Percentiles rank a stretch among this genome's conserved stretches.
phyloP scores from a whole-genome alignment of 2,329 filamentous ascomycete species.

The Tothia fuscella region DNA sequence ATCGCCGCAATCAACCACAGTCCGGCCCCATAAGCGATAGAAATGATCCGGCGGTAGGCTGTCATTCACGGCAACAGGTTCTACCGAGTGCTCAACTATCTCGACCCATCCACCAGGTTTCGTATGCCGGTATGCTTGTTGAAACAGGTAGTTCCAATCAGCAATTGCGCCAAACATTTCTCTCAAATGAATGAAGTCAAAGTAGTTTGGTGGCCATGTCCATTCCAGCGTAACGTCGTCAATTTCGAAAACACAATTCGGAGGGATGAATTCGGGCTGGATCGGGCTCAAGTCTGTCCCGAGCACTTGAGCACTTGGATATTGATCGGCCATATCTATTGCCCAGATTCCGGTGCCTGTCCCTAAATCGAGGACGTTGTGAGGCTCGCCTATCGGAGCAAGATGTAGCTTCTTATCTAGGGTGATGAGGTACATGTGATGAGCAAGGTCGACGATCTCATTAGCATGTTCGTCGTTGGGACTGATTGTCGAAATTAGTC shows the following conservation, averaged over 20 bases:
- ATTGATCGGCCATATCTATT: conserved; percentile 14
- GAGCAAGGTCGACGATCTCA: conserved; percentile 33
- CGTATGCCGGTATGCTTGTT: conserved; percentile 21
- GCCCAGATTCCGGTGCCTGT: conserved; percentile 36
- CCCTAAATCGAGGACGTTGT: conserved; percentile 33
- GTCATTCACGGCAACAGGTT: conserved; percentile 28
- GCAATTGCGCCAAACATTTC: conserved; percentile 34
- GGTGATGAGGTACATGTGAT: conserved; percentile 28
- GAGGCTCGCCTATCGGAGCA: conserved; percentile 11
- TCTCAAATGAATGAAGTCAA: conserved; percentile 36
- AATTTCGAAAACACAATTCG: conserved; percentile 35
- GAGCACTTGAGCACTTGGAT: conserved; percentile 29
- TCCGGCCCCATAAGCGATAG: conserved; percentile 20
- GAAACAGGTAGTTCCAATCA: conserved; percentile 33
- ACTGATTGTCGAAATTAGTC: conserved; percentile 13
- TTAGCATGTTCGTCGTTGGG: conserved; percentile 33
- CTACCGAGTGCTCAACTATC: conserved; percentile 30
- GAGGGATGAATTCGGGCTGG: conserved; percentile 35
- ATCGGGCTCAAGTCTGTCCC: conserved; percentile 39
- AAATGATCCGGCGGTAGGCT: conserved; percentile 27
- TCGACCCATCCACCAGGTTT: conserved; percentile 33
- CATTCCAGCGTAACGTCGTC: conserved; percentile 33
- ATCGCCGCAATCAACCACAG: conserved; percentile 24
- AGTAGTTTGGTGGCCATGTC: conserved; percentile 25
- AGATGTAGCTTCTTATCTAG: conserved; percentile 13